Base-by-base conservation (phyloP, 2,329 filamentous ascomycete genomes). In the Phialophora expanda region DNA sequence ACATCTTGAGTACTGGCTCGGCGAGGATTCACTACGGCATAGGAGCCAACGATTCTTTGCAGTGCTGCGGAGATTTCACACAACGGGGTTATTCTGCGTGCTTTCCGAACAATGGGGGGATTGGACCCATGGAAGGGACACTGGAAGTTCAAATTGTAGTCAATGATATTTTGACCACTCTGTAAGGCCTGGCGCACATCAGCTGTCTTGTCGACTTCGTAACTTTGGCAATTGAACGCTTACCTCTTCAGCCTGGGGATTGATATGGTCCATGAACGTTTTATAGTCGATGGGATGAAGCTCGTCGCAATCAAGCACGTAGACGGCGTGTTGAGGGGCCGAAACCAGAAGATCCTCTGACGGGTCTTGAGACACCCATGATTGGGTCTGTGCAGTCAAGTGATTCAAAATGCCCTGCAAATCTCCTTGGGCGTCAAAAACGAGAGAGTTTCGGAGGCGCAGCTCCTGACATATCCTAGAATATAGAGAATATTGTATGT, bases 221-320 rank as follows among this genome's bases (percentile, higher is more conserved):
- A 9, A 11, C 28, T 24, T 53, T 17, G 11, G 26, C 11, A 48
- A 48, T 12, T 20, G 30, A 12, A 26, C 22, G 9, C 56, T 14
- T 34, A 59, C 56, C 46, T 59, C 24, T 50, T 11, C 14, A 30
- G 34, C 56, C 12, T 46, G 41, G 41, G 8, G 8, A 26, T 46
- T 44, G 6, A 59, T 48, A 50, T 44, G 20, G 3, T 59, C 41
- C 17, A 44, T 28, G 3, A 59, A 44, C 41, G 14, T 59, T 3
- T 26, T 1, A 38, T 46, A 59, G 24, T 17, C 56, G n/a, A 59
- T 59, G 2, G 56, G 41, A 59, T 59, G 56, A 12, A 59, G 38
- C 8, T 59, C 41, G 26, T 20, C 28, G 17, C 56, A 59, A 26
- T 44, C 26, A 12, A 59, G 41, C n/a, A 59, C 22, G 46, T 59